A percentile compares a stretch with the other conserved stretches of the same genome.
Conservation (phyloP, 2,329 filamentous ascomycete species). For the Clonostachys byssicola region DNA sequence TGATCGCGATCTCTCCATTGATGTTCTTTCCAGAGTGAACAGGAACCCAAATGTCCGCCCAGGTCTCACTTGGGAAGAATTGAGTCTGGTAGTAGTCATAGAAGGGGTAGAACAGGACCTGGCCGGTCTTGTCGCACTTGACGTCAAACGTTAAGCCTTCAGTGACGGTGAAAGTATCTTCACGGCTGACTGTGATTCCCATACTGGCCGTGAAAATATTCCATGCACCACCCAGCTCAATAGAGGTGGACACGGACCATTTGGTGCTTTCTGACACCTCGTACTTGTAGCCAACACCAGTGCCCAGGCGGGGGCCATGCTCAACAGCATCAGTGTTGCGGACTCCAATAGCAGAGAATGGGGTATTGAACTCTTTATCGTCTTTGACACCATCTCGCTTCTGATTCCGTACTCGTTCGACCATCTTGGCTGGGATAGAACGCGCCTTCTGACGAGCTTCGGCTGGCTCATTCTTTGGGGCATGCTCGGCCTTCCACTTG, state of each 20-base stretch:
- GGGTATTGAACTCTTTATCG: too few relatives aligned
- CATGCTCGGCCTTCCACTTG: not conserved
- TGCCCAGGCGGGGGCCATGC: too few relatives aligned
- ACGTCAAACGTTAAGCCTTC: not conserved
- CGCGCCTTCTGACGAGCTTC: not conserved
- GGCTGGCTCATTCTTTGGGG: not conserved
- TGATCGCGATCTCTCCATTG: not conserved
- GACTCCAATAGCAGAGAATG: too few relatives aligned
- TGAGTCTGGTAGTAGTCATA: not conserved
- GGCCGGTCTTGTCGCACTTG: not conserved
- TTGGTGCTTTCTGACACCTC: too few relatives aligned
- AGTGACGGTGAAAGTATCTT: not conserved
- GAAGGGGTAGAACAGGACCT: not conserved
- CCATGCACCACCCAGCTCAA: not conserved
- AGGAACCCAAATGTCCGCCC: constrained; percentile 1
- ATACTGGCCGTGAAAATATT: not conserved
- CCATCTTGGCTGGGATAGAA: too few relatives aligned
- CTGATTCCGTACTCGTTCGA: too few relatives aligned
- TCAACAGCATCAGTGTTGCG: too few relatives aligned
- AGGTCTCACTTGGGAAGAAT: not conserved
- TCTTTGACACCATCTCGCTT: too few relatives aligned
- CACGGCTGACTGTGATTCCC: not conserved
- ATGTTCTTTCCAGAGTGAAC: not conserved
- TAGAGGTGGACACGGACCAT: too few relatives aligned
- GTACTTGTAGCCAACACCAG: too few relatives aligned